Percentiles rank a stretch among this genome's conserved stretches.
phyloP scores from a whole-genome alignment of 1,284 basidiomycete species.

The Papiliotrema flavescens region DNA sequence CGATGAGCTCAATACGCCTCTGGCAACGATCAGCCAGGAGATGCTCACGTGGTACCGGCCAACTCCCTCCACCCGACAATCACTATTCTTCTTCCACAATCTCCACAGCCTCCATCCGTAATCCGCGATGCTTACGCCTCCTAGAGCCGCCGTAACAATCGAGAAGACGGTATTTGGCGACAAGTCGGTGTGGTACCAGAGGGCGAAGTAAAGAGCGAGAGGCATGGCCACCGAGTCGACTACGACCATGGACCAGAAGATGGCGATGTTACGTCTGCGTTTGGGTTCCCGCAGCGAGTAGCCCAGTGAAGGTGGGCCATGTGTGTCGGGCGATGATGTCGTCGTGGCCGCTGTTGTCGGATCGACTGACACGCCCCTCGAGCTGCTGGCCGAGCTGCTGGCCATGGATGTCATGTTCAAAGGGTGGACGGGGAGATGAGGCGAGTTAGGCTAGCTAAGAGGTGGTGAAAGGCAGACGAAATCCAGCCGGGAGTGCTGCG shows the following conservation, averaged over 20 bases:
- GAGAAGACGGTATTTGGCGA: slow-evolving; percentile 4
- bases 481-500: too few relatives aligned
- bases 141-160: slow-evolving; percentile 5
- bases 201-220: slow-evolving; percentile 4
- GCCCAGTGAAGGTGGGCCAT: slow-evolving; percentile 3
- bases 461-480: too few relatives aligned
- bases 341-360: too few relatives aligned
- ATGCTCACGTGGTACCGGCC: slow-evolving; percentile 2
- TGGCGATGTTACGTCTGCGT: not conserved
- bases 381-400: too few relatives aligned
- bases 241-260: slow-evolving; percentile 7
- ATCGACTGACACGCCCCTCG: too few relatives aligned
- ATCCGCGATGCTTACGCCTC: slow-evolving; percentile 5
- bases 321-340: too few relatives aligned
- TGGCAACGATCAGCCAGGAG: not conserved
- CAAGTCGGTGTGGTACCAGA: slow-evolving; percentile 3
- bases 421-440: too few relatives aligned
- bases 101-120: slow-evolving; percentile 5
- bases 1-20: not conserved
- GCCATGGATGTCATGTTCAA: too few relatives aligned
- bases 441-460: too few relatives aligned
- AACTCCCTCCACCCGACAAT: not conserved
- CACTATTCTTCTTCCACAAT: slow-evolving; percentile 2
- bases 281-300: slow-evolving; percentile 1
- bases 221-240: slow-evolving; percentile 9